Percentiles rank a stretch among this genome's conserved stretches.
These are phyloP conservation scores for Penicillium sp. DNA, from an alignment of 2,329 filamentous ascomycete genomes.

Conservation along the genomic window DNA sequence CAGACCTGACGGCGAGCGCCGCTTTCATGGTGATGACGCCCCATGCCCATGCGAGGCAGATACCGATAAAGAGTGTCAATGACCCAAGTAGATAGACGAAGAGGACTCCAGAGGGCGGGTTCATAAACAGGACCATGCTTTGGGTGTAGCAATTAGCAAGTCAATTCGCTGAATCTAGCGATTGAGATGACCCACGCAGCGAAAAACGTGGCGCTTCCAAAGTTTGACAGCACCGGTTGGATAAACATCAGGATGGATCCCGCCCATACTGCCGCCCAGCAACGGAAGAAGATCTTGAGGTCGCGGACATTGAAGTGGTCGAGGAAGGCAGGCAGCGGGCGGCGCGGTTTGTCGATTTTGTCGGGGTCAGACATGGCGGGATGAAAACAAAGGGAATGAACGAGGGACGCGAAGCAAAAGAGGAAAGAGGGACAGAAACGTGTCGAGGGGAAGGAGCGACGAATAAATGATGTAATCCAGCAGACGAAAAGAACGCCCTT, in stretches of 20 bases:
- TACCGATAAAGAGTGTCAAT: constrained; percentile 52
- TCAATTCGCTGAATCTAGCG: neutral
- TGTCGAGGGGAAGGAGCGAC: neutral
- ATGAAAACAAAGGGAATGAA: neutral
- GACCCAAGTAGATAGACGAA: constrained; percentile 52
- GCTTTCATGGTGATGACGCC: constrained; percentile 56
- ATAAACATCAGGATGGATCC: constrained; percentile 55
- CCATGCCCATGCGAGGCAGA: constrained; percentile 57
- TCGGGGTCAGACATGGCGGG: neutral
- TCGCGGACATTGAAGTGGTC: constrained; percentile 56
- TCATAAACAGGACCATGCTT: constrained; percentile 49
- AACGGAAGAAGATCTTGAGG: constrained; percentile 54
- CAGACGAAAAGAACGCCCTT: too few relatives aligned
- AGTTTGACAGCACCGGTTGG: constrained; percentile 43
- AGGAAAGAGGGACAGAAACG: neutral
- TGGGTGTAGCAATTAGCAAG: neutral
- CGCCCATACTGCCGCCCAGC: constrained; percentile 54
- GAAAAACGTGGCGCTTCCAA: constrained; percentile 55
- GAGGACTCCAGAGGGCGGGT: constrained; percentile 53
- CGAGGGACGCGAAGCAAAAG: neutral
- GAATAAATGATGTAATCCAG: neutral
- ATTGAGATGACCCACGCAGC: constrained; percentile 20
- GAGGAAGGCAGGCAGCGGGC: constrained; percentile 34
- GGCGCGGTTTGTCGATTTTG: neutral
- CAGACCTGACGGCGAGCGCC: constrained; percentile 50